phyloP scores from a whole-genome alignment of 805 yeast genomes.

The Wickerhamiella lipophila region DNA sequence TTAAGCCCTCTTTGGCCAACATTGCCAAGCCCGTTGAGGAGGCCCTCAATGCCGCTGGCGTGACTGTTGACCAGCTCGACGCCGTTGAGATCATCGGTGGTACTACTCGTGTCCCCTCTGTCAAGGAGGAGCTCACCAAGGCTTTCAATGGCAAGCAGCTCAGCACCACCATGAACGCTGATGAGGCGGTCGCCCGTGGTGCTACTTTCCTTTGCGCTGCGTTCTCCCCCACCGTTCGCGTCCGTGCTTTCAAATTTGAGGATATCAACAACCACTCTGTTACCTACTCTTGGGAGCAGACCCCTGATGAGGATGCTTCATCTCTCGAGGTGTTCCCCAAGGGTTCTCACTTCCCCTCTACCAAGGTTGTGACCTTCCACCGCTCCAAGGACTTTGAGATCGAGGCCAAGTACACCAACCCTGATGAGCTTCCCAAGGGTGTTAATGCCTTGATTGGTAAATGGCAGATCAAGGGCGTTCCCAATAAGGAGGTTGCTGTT shows the following conservation, averaged over 20 bases:
- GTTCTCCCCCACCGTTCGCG: constrained; percentile 97
- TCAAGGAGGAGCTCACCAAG: constrained; percentile 69
- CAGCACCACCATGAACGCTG: constrained; percentile 94
- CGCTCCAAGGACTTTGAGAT: constrained; percentile 80
- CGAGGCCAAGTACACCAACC: constrained; percentile 74
- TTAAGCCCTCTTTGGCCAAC: constrained; percentile 67
- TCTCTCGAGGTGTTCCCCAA: constrained; percentile 94
- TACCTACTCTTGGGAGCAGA: constrained; percentile 89
- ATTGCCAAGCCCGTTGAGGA: constrained; percentile 62
- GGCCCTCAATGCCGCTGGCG: constrained; percentile 71
- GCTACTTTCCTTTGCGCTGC: constrained; percentile 98
- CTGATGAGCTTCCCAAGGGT: constrained; percentile 58
- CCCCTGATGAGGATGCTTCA: constrained; percentile 76
- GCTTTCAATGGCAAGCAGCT: constrained; percentile 73
- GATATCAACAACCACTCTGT: constrained; percentile 87
- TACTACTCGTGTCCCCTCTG: constrained; percentile 90
- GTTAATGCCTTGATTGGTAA: constrained; percentile 53
- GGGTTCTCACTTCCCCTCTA: constrained; percentile 86
- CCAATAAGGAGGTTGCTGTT: constrained; percentile 62
- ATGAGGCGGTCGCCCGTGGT: constrained; percentile 98
- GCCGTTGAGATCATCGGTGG: constrained; percentile 96
- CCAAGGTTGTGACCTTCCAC: constrained; percentile 88
- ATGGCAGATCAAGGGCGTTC: constrained; percentile 81
- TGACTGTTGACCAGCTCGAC: constrained; percentile 63
- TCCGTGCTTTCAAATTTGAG: constrained; percentile 96